These are phyloP conservation scores for Macrotyloma uniflorum DNA, from an alignment of 306 rosid species.

Conservation along the genomic window DNA sequence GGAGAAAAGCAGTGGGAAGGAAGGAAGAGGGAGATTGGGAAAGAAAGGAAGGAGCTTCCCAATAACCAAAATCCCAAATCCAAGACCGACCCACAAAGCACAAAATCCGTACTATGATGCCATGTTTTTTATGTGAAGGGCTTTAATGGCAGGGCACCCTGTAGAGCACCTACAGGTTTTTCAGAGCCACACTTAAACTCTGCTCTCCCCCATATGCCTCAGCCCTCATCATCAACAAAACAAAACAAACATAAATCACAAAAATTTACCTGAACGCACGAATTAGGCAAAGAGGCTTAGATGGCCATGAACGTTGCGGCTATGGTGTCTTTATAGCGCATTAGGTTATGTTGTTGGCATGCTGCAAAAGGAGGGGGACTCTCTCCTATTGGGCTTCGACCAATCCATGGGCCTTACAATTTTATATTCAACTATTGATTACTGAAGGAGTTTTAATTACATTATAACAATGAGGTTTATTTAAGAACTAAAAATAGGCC, in stretches of 20 bases:
- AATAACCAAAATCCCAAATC: too few relatives aligned
- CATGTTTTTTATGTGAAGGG: constrained; percentile 61
- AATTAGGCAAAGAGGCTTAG: not conserved
- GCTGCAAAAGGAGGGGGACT: too few relatives aligned
- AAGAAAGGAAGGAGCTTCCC: constrained; percentile 5
- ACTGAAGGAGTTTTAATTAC: too few relatives aligned
- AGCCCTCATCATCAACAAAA: constrained; percentile 49
- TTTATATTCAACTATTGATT: too few relatives aligned
- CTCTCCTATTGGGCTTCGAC: too few relatives aligned
- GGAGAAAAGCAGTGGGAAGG: constrained; percentile 34
- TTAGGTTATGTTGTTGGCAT: not conserved
- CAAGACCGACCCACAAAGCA: constrained; percentile 54
- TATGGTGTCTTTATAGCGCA: not conserved
- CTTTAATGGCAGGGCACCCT: constrained; percentile 72
- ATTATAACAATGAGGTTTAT: too few relatives aligned
- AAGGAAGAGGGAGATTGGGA: constrained; percentile 11
- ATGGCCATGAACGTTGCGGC: not conserved
- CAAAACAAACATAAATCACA: not conserved
- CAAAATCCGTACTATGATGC: constrained; percentile 93
- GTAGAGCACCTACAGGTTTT: constrained; percentile 78
- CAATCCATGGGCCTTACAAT: too few relatives aligned
- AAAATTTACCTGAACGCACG: not conserved
- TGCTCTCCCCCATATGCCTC: constrained; percentile 72
- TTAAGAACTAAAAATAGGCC: too few relatives aligned
- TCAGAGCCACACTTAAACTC: constrained; percentile 57